Evolutionary conservation across 2,329 filamentous ascomycete genomes (phyloP), one percentile per base, ranked within the genome.

Genomic region (Stachybotrys chlorohalonatus): DNA sequence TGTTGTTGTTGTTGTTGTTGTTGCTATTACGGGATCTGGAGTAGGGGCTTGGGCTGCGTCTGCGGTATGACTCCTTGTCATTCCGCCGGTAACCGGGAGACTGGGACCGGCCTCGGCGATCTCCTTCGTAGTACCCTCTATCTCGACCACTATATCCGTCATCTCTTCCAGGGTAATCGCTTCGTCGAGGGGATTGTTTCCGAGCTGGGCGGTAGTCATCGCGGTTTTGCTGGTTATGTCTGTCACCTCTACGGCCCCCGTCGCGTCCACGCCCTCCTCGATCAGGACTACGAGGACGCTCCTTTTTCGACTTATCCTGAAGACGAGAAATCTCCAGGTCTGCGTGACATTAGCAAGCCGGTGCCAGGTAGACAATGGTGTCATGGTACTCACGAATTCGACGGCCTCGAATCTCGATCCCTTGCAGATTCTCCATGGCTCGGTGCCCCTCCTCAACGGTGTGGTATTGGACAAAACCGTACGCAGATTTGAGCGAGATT

Each of bases 381-480:
- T 39, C 11, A 49, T n/a, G 47, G 11, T 11, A 77, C 91, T 82
- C 76, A 96, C 93, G 91, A 67, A 97, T 95, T 68, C 91, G 91
- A 60, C 92, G 86, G n/a, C 92, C 93, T 65, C 89, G 83, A 45
- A 97, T 84, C 59, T 90, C 82, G 47, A 84, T 81, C 9, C 89
- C 90, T 70, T 97, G 90, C 57, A 96, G 84, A 42, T 80, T 79
- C 42, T 87, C 78, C 62, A 97, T 80, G 5, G 93, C 93, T 49
- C 79, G 77, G 55, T 81, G 77, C 59, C 91, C 95, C 64, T 93
- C 86, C 2, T 81, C 77, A 5, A 85, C 75, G 32, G 90, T 86
- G 60, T 96, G 80, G 61, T 95, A 99, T 68, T 97, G 94, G 42
- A 97, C 91, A 67, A 97, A 99, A 1, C 94, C 94, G 70, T 96